Evolutionary conservation across 2,329 filamentous ascomycete genomes (phyloP), one percentile per base, ranked within the genome.

Genomic region (Ascochyta clinopodiicola): DNA sequence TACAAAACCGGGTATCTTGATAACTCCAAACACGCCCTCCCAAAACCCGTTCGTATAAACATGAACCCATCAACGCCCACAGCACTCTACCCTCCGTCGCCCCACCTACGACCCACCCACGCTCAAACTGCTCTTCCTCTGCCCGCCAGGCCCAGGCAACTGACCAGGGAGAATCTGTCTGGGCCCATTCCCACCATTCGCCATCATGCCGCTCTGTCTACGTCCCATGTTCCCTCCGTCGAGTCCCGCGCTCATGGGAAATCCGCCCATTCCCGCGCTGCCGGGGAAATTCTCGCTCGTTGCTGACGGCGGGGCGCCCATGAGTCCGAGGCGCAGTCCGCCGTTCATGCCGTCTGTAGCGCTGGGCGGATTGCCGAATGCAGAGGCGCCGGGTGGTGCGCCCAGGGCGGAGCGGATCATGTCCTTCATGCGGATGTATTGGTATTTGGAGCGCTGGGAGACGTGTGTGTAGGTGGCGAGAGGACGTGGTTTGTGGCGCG

Each of bases 401-500:
- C 82, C 82, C 27, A 88, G 76, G 0, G 84, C 84, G 57, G 84
- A 83, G 6, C 80, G 81, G 31, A 88, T 78, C 81, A 86, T 85
- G 68, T 86, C 84, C 63, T 85, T 86, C 77, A 88, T 84, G 35
- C 86, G 83, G 32, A 87, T 82, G 56, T 83, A 81, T 62, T 85
- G 82, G 67, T 88, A 88, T 66, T 86, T 87, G 24, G 70, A 67
- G 43, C 70, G 67, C 38, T 78, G 72, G 80, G 84, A 69, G 46
- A 86, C 80, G 32, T 81, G 73, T 2, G 78, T 78, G 44, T 90
- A 87, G 7, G 87, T 86, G 25, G 91, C 84, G 4, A 96, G 79
- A 0, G 94, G 93, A 60, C 88, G 87, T 0, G 94, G 93, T 38
- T 87, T 87, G 78, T 91, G 92, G 49, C 87, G 86, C 22, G 87